Evolutionary conservation across 306 rosid species (phyloP), one percentile per base, ranked within the genome.

Genomic region (Rosa rugosa): DNA sequence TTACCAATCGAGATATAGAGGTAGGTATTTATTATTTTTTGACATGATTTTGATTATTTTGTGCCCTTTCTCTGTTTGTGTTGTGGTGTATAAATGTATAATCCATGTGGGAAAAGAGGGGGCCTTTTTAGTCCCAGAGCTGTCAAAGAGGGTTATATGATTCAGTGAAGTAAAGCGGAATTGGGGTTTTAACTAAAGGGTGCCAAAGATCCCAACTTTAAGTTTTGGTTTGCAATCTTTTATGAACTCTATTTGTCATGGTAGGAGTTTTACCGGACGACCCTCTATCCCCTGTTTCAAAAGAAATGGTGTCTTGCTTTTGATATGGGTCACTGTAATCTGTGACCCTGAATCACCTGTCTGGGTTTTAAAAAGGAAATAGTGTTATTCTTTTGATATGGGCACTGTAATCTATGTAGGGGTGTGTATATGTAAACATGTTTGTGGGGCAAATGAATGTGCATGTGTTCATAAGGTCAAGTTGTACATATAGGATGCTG

Each of bases 1-100:
- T 86, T 50, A 73, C 89, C 10, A 73, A 80, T 11, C 64, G 64
- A 7, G 89, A 86, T 72, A 69, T 86, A 25, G 69, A 77, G 87
- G 89, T 86, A 63, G 36, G 20, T 44, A 2, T 46, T 10, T 16
- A 8, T 27, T 66, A 9, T 51, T 4, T 27, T 41, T 18, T 78
- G 3, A 18, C 4, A 60, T 42, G 31, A 18, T 1, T 73, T 20
- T 7, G 14, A 1, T 12, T 20, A 5, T 38, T 13, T 44, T 69
- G 22, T 22, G 11, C 4, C 1, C 11, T 31, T 49, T 31, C 44
- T 72, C 7, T 4, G 18, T 50, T 72, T 47, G 44, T 36, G 34
- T 11, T 54, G 49, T 17, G 18, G 6, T 36, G 76, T 18, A 18
- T 34, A 42, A 14, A 27, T 27, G 27, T 27, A 27, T 27, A 27